Percentiles rank a stretch among this genome's conserved stretches.
phyloP scores from a whole-genome alignment of 306 rosid species.

The Echinosophora koreensis region DNA sequence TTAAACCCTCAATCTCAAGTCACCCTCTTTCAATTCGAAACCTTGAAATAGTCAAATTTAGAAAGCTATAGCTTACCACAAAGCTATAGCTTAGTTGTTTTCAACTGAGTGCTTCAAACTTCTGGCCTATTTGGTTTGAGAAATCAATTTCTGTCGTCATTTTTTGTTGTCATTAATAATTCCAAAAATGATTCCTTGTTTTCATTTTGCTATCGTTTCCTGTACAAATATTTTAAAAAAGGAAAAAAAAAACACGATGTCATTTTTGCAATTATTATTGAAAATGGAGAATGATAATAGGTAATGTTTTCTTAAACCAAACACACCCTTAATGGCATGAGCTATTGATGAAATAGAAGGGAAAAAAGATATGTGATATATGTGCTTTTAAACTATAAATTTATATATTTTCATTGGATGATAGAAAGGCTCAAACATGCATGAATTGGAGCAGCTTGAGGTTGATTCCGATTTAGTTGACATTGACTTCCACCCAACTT shows the following conservation, averaged over 20 bases:
- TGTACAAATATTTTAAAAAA: too few relatives aligned
- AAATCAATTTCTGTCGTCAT: too few relatives aligned
- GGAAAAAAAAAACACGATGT: too few relatives aligned
- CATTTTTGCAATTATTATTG: too few relatives aligned
- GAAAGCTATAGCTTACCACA: neutral
- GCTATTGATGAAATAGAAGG: neutral
- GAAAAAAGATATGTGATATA: neutral
- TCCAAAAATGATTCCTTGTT: too few relatives aligned
- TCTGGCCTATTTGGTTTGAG: too few relatives aligned
- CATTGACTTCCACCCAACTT: constrained; percentile 17
- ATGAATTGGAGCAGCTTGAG: constrained; percentile 4
- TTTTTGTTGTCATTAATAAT: too few relatives aligned
- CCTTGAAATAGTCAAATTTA: neutral
- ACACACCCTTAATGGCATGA: too few relatives aligned
- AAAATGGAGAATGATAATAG: too few relatives aligned
- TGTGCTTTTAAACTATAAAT: neutral
- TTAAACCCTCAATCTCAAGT: neutral
- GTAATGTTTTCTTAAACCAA: too few relatives aligned
- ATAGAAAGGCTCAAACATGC: neutral
- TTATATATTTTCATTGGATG: neutral
- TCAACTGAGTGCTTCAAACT: neutral
- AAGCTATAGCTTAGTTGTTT: too few relatives aligned
- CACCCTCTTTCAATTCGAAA: neutral
- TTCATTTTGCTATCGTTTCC: too few relatives aligned
- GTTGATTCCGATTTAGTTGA: constrained; percentile 17